These are phyloP conservation scores for Dalbergia cochinchinensis DNA, from an alignment of 306 rosid genomes.

Conservation along the genomic window DNA sequence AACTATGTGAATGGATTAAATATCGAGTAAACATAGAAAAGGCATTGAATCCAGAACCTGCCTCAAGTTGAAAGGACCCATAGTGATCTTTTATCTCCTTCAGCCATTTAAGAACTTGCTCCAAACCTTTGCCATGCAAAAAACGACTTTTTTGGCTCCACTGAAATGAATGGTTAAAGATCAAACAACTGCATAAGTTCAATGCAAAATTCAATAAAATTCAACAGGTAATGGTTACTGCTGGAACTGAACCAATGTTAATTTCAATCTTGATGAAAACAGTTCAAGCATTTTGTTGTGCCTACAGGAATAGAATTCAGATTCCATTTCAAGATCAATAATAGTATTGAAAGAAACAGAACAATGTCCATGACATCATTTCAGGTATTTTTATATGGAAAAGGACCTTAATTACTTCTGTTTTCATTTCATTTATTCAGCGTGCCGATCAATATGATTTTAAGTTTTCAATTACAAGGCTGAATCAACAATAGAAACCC, in stretches of 20 bases:
- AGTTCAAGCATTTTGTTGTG: not conserved
- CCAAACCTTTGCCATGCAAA: slow-evolving; percentile 85
- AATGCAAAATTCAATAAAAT: slow-evolving; percentile 40
- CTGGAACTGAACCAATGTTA: slow-evolving; percentile 15
- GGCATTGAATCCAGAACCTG: slow-evolving; percentile 71
- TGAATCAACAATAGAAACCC: slow-evolving; percentile 6
- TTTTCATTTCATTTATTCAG: slow-evolving; percentile 34
- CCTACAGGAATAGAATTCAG: slow-evolving; percentile 22
- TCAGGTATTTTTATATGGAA: slow-evolving; percentile 16
- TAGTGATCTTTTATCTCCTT: slow-evolving; percentile 67
- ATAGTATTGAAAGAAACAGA: slow-evolving; percentile 21
- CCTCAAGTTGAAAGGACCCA: slow-evolving; percentile 64
- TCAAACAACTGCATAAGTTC: slow-evolving; percentile 34
- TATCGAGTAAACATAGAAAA: slow-evolving; percentile 36
- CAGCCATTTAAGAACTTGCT: slow-evolving; percentile 91
- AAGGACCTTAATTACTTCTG: not conserved
- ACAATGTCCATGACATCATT: slow-evolving; percentile 23
- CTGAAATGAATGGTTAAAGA: slow-evolving; percentile 55
- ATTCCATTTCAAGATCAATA: slow-evolving; percentile 1
- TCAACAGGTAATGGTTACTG: slow-evolving; percentile 29
- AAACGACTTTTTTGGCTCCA: slow-evolving; percentile 90
- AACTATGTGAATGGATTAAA: slow-evolving; percentile 41
- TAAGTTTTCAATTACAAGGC: slow-evolving; percentile 17
- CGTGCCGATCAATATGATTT: slow-evolving; percentile 20
- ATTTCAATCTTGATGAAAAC: slow-evolving; percentile 32